Evolutionary conservation across 106 monocot genomes (phyloP).

Genomic region (Phalaenopsis equestris): DNA sequence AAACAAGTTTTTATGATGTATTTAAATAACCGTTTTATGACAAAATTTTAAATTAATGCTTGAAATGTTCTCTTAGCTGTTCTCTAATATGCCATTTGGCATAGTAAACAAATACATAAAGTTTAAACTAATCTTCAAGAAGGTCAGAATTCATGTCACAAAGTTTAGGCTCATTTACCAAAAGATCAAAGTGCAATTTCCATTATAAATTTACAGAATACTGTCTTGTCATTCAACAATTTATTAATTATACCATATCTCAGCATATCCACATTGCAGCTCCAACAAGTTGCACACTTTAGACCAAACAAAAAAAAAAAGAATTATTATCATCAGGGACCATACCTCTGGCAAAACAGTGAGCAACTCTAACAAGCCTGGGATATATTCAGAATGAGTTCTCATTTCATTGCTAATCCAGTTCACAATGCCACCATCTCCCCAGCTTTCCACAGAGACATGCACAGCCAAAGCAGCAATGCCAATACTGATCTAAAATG

Average conservation of each 20-base stretch:
- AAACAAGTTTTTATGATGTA: not conserved
- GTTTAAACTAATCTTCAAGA: not conserved
- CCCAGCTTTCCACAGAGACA: conserved; percentile 86
- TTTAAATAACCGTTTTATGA: not conserved
- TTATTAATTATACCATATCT: not conserved
- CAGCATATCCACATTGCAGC: not conserved
- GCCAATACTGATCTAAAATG: conserved; percentile 79
- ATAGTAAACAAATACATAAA: not conserved
- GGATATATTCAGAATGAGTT: conserved; percentile 64
- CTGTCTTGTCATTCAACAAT: not conserved
- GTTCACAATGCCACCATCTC: conserved; percentile 80
- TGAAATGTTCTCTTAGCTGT: not conserved
- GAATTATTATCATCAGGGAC: not conserved
- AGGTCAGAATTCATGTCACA: not conserved
- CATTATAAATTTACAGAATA: not conserved
- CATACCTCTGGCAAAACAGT: conserved; percentile 82
- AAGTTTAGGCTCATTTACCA: not conserved
- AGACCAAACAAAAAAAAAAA: not conserved
- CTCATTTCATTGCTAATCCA: conserved; percentile 90
- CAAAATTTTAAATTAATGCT: not conserved
- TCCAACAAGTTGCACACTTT: not conserved
- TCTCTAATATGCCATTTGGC: not conserved
- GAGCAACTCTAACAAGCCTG: conserved; percentile 84
- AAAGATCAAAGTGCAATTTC: not conserved
- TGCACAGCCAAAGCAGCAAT: conserved; percentile 94